Percentiles rank a stretch among this genome's conserved stretches.
phyloP scores from a whole-genome alignment of 768 basidiomycete species.

The Amyloporia xantha region DNA sequence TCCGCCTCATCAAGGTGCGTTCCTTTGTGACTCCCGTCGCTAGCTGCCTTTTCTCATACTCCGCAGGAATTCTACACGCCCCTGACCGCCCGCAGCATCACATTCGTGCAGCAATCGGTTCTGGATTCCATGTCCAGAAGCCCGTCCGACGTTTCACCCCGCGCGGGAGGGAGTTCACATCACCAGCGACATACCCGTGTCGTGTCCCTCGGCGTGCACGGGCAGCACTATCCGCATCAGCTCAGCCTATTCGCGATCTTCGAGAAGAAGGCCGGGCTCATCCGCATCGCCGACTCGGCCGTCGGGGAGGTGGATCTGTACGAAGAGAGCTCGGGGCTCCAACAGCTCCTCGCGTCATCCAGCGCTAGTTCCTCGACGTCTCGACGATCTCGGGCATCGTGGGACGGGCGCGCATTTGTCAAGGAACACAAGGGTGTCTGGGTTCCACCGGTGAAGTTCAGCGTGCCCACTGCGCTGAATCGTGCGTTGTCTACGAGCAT shows the following conservation, averaged over 20 bases:
- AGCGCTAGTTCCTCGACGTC: slow-evolving; percentile 14
- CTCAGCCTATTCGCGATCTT: slow-evolving; percentile 78
- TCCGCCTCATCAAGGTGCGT: slow-evolving; percentile 72
- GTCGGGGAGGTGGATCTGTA: slow-evolving; percentile 72
- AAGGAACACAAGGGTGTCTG: slow-evolving; percentile 37
- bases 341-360: slow-evolving; percentile 20
- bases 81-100: slow-evolving; percentile 52
- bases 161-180: slow-evolving; percentile 11
- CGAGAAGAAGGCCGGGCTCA: slow-evolving; percentile 83
- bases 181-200: slow-evolving; percentile 12
- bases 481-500: slow-evolving; percentile 35
- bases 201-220: slow-evolving; percentile 11
- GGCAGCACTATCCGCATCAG: slow-evolving; percentile 53
- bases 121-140: slow-evolving; percentile 41
- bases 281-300: slow-evolving; percentile 73
- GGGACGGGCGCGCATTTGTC: slow-evolving; percentile 36
- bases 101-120: slow-evolving; percentile 65
- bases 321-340: slow-evolving; percentile 27
- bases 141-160: slow-evolving; percentile 32
- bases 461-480: slow-evolving; percentile 28
- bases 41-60: not conserved
- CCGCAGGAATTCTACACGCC: slow-evolving; percentile 83
- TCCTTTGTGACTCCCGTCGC: not conserved
- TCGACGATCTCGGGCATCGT: slow-evolving; percentile 35
- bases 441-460: slow-evolving; percentile 42